Evolutionary conservation across 768 basidiomycete species (phyloP).

Genomic region (Boletus subcaerulescens): DNA sequence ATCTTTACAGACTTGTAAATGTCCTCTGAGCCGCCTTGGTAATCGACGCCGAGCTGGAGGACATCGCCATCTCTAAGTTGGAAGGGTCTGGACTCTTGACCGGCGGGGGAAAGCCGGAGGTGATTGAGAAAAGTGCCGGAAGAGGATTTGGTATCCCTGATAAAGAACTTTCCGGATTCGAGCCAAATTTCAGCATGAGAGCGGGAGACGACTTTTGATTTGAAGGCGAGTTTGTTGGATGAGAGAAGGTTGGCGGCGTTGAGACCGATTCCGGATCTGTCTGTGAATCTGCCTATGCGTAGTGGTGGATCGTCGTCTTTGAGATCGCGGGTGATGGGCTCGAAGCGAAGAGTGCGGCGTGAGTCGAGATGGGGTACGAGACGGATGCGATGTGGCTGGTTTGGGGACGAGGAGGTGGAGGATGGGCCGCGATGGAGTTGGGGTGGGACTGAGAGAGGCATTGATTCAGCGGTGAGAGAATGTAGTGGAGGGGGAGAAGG

Average conservation of each 20-base stretch:
- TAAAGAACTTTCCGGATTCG: conserved; percentile 70
- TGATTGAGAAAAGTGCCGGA: conserved; percentile 97
- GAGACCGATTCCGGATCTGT: conserved; percentile 67
- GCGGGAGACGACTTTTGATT: conserved; percentile 91
- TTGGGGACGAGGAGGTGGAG: conserved; percentile 15
- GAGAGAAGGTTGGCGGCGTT: conserved; percentile 65
- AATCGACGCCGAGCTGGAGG: conserved; percentile 93
- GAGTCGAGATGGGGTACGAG: conserved; percentile 95
- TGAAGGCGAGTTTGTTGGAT: conserved; percentile 89
- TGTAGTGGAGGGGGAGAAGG: conserved; percentile 18
- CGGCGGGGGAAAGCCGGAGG: conserved; percentile 80
- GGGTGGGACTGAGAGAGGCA: conserved; percentile 22
- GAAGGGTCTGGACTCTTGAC: conserved; percentile 72
- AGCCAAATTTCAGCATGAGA: conserved; percentile 95
- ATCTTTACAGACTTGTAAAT: conserved; percentile 98
- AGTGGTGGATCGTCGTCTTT: conserved; percentile 64
- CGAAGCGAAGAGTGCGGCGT: conserved; percentile 85
- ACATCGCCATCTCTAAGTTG: conserved; percentile 91
- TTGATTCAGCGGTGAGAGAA: neutral
- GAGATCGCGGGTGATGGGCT: conserved; percentile 87
- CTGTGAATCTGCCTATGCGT: conserved; percentile 93
- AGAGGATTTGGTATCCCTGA: conserved; percentile 86
- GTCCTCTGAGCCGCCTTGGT: conserved; percentile 95
- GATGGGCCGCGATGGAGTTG: conserved; percentile 20
- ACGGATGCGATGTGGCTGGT: conserved; percentile 69